Evolutionary conservation across 257 asterid species (phyloP).

Genomic region (Solanum pinnatisectum): DNA sequence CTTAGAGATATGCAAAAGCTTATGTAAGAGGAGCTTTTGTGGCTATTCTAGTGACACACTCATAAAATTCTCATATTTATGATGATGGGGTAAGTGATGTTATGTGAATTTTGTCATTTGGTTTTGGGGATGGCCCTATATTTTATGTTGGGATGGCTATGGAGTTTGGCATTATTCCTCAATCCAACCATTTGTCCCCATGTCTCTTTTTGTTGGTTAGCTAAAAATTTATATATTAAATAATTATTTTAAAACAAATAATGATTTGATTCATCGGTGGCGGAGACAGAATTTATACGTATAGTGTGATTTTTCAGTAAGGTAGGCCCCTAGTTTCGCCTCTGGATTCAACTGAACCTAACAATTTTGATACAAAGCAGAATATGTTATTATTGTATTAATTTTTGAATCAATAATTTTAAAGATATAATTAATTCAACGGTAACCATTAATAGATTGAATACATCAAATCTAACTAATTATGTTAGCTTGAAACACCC

Average conservation of each 20-base stretch:
- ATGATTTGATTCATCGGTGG: background rate
- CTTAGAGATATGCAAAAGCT: background rate
- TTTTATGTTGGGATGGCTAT: background rate
- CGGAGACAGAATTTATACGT: fast-evolving
- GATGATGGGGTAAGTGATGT: background rate
- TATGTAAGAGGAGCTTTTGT: background rate
- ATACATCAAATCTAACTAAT: background rate
- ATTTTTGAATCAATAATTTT: background rate
- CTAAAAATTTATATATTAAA: background rate
- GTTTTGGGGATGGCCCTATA: background rate
- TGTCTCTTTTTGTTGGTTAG: background rate
- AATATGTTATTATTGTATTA: background rate
- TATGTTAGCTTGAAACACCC: background rate
- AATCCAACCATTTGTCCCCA: background rate
- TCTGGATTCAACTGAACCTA: background rate
- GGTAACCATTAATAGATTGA: background rate
- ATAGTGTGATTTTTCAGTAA: background rate
- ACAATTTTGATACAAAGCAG: background rate
- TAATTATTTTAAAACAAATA: background rate
- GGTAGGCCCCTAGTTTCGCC: background rate
- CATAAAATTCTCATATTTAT: background rate
- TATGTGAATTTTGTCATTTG: background rate
- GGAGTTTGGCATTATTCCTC: background rate
- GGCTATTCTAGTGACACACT: background rate
- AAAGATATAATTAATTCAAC: background rate